Evolutionary conservation across 257 asterid species (phyloP), one percentile per base, ranked within the genome.

Genomic region (Lycium ferocissimum): DNA sequence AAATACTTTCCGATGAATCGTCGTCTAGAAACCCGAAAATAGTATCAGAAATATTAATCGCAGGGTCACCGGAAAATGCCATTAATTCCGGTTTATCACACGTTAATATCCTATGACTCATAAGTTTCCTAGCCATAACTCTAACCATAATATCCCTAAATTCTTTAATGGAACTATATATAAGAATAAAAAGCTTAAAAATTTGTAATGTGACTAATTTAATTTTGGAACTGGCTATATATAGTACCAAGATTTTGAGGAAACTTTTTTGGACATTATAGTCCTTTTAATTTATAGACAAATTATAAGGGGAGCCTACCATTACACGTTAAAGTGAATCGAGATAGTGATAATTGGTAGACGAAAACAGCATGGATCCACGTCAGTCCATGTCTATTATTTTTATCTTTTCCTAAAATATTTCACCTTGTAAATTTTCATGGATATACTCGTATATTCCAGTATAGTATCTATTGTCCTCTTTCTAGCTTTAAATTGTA

Each of bases 371-470:
- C 91, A 87, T 70, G 95, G 97, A 92, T 95, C 94, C 98, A 93
- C 98, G 95, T 94, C 94, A 91, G 93, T 59, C 78, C 7, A 7
- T 83, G 88, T 87, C 89, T 86, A 89, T 87, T 83, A 88, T 89
- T 88, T 40, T 73, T 83, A 81, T 85, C 82, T 47, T 6, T 75
- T 49, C 0, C 45, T 33, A 2, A 12, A 45, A 47, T 2, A 7
- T 2, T 10, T 47, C 18, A 72, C 22, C 67, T 47, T 15, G 17
- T 33, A 17, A 80, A 22, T 33, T 22, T 65, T n/a, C 72, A 22
- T 88, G 91, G 97, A 93, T 94, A 95, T 91, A 85, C 92, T 93
- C 92, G 92, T 90, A 94, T 92, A 93, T 92, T 80, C 94, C 67
- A 33, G 20, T 22, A 26, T 26, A 26, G 33, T 26, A 26, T 26